Base-by-base conservation (phyloP, 768 basidiomycete genomes). In the Lentinus tigrinus region DNA sequence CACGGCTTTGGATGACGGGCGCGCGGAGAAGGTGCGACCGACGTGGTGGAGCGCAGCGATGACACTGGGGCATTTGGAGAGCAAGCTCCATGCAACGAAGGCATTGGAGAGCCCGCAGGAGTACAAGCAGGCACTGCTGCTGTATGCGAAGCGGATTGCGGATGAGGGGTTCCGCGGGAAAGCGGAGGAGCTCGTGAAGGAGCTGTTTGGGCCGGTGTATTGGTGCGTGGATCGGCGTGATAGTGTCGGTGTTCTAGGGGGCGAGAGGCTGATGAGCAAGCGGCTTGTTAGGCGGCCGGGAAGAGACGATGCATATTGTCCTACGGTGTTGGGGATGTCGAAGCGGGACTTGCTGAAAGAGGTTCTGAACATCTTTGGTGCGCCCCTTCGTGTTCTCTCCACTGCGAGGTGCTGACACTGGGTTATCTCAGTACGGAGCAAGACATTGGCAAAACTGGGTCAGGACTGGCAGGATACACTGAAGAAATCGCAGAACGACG, bases 111-210 rank as follows among this genome's bases (percentile, higher is more conserved):
- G 93, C 67, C 82, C 85, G n/a, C 72, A 77, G 48, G 97, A 98
- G 73, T 97, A 91, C 73, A 91, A 86, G 70, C 81, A 85, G 65
- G 84, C 83, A 54, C 68, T 98, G 63, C 63, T 86, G 54, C 63
- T 84, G 63, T 98, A 97, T 70, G 88, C 93, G 37, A 89, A 83
- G 77, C 87, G 84, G 74, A 77, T 98, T 40, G 93, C 89, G 36
- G 92, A 97, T 62, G 94, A 96, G 70, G 94, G 90, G 0, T 94
- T 93, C 70, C 78, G 83, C 60, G 88, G 77, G 37, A 94, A 95
- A 70, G 95, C 86, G 17, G 95, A 97, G 70, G 96, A 98, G 71
- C 72, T 99, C 54, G 82, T 96, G 49, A 88, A 83, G 71, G 97
- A 98, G 62, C 78, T 98, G 52, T 86, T 90, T 65, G 95, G 95